Evolutionary conservation across 176 grass and related monocot genomes (phyloP).

Genomic region (Miscanthus lutarioriparius): DNA sequence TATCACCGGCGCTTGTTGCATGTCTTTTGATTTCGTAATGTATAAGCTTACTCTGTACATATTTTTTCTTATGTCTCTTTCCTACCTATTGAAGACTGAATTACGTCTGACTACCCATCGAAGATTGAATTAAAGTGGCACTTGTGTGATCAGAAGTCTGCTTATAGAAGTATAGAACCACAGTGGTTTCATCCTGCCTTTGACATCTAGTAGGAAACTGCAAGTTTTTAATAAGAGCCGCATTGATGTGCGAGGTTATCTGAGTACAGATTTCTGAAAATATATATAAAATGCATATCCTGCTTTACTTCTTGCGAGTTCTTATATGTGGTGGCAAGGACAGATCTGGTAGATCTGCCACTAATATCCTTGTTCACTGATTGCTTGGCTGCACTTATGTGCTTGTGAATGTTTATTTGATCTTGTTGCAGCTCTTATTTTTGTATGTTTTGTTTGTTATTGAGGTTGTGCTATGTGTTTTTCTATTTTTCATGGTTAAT

Average conservation of each 20-base stretch:
- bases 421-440: not conserved
- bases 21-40: not conserved
- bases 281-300: not conserved
- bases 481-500: not conserved
- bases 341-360: not conserved
- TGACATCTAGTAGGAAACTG: constrained; percentile 4
- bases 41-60: not conserved
- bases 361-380: not conserved
- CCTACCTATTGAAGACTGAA: not conserved
- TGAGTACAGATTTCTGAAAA: constrained; percentile 29
- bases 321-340: constrained; percentile 22
- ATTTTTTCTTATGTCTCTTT: not conserved
- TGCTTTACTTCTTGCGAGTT: constrained; percentile 19
- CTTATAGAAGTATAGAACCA: constrained; percentile 25
- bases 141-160: constrained; percentile 1
- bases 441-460: constrained; percentile 8
- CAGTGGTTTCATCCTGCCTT: constrained; percentile 22
- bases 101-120: too few species aligned
- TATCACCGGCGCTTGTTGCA: not conserved
- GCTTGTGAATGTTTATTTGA: not conserved
- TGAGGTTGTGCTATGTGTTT: not conserved
- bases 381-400: constrained; percentile 12
- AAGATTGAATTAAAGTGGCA: constrained; percentile 4
- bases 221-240: not conserved
- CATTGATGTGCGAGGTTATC: constrained; percentile 17